Base-by-base conservation (phyloP, 202 grass and related monocot genomes). In the Musa balbisiana region DNA sequence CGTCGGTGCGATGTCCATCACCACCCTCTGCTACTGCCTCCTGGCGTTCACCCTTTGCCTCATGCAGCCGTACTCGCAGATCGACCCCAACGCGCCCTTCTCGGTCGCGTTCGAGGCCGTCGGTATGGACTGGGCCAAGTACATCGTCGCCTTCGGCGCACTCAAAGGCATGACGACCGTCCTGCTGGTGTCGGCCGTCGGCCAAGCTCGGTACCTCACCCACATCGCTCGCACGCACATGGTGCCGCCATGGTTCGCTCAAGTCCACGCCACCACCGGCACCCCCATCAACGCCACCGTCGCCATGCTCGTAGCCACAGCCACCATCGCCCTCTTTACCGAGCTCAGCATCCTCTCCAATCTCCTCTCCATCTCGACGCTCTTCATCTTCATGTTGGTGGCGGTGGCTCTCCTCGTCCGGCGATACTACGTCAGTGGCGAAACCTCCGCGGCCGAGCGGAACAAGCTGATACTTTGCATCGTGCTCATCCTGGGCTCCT, bases 161-260 rank as follows among this genome's bases (percentile, higher is more conserved):
- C 92, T 96, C 80, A 96, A 96, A 77, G 92, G 92, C 19, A 96
- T 96, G 88, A 96, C 92, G 49, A 96, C 92, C 73, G 92, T 96
- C 52, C 89, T 96, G 52, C 86, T 96, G 4, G 84, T 96, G 62
- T 70, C 80, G 75, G 92, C 88, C 51, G 92, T 91, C 9, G 89
- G 89, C 9, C 92, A 96, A 77, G 92, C 88, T 11, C 53, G 88
- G 16, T 96, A 96, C 84, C 83, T 96, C 2, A 96, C 92, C 16
- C 92, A 96, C 86, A 96, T 96, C 54, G 86, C 86, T 1, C 78
- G 89, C 0, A 84, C 92, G 22, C 86, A 92, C 84, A 96, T 96
- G 92, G 79, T 87, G 60, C 86, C 92, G 49, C 92, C 92, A 51
- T 96, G 88, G 82, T 63, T 96, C 0, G 80, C 92, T 17, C 51